These are phyloP conservation scores for Xylariaceae sp. DNA, from an alignment of 2,329 filamentous ascomycete species.

Conservation along the genomic window DNA sequence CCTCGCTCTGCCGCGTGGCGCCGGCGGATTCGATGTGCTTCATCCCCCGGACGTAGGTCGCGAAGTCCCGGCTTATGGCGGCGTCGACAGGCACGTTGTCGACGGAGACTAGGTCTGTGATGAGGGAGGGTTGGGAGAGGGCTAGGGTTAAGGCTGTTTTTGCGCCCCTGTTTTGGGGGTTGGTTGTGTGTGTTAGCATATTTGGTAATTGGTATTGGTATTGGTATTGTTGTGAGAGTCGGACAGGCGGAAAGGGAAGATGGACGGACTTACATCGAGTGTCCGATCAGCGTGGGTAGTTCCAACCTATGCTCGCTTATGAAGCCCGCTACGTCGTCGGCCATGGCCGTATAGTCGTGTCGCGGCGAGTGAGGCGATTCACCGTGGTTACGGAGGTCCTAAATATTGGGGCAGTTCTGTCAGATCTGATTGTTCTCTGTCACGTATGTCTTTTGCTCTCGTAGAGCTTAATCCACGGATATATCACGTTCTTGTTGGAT, in stretches of 20 bases:
- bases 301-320: constrained; percentile 67
- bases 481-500: no score
- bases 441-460: not conserved
- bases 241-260: not conserved
- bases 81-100: constrained; percentile 91
- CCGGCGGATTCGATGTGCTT: constrained; percentile 67
- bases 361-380: constrained; percentile 72
- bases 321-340: constrained; percentile 77
- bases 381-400: constrained; percentile 93
- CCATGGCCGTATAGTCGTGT: constrained; percentile 81
- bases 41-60: constrained; percentile 80
- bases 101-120: constrained; percentile 73
- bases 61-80: constrained; percentile 69
- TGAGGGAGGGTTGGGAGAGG: constrained; percentile 61
- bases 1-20: constrained; percentile 68
- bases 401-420: constrained; percentile 7
- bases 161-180: constrained; percentile 55
- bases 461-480: not conserved
- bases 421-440: constrained; percentile 1
- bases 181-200: not conserved
- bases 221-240: not conserved
- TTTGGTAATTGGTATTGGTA: no score
- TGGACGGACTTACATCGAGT: constrained; percentile 69
- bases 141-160: constrained; percentile 90
- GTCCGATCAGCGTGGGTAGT: constrained; percentile 76